Conservation (phyloP, 306 rosid species). For the Nissolia schottii region DNA sequence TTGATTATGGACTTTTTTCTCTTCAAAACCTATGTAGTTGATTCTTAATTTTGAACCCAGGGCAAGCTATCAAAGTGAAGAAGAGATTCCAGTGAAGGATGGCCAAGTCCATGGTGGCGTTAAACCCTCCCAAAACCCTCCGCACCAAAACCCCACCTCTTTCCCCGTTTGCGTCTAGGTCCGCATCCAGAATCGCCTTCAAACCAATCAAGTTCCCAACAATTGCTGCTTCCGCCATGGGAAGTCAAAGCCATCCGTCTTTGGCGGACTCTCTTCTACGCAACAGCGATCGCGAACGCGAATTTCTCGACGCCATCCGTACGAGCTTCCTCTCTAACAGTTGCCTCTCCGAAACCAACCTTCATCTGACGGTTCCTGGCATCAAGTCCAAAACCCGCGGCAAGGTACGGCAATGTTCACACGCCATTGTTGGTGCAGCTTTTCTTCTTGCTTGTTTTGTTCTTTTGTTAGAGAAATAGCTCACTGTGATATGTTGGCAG, state of each 20-base stretch:
- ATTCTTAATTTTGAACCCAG: too few relatives aligned
- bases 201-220: conserved; percentile 29
- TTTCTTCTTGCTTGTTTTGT: neutral
- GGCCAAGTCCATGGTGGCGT: conserved; percentile 32
- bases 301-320: conserved; percentile 39
- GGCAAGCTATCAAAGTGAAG: too few relatives aligned
- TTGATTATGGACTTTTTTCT: too few relatives aligned
- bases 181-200: neutral
- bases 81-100: conserved; percentile 23
- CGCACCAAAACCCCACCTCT: conserved; percentile 1
- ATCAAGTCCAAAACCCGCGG: conserved; percentile 83
- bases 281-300: conserved; percentile 42
- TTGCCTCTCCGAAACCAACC: conserved; percentile 83
- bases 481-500: conserved; percentile 34
- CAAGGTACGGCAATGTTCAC: conserved; percentile 46
- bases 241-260: conserved; percentile 28
- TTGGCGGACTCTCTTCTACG: conserved; percentile 44
- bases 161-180: neutral
- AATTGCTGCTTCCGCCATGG: conserved; percentile 35
- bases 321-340: conserved; percentile 31
- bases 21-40: too few relatives aligned
- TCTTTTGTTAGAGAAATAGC: neutral
- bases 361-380: conserved; percentile 70
- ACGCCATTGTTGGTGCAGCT: neutral
- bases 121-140: conserved; percentile 67